These are phyloP conservation scores for Lactifluus echinatus DNA, from an alignment of 768 basidiomycete species.

Conservation along the genomic window DNA sequence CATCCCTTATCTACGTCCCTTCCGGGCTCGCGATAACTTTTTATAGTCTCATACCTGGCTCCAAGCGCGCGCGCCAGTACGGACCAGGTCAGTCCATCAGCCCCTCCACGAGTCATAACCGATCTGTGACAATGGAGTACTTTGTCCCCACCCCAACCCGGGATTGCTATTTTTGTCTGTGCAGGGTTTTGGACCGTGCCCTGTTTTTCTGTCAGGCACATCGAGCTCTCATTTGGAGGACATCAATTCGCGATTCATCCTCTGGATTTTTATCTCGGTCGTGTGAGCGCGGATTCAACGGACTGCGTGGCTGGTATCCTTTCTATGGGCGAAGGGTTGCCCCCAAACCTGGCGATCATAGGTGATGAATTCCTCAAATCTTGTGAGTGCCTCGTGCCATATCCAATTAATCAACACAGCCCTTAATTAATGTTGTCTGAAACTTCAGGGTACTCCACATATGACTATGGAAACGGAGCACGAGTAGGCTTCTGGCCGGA, in stretches of 20 bases:
- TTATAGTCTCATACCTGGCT: conserved; percentile 46
- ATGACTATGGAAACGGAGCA: conserved; percentile 46
- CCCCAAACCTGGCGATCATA: conserved; percentile 48
- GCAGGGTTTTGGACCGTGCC: conserved; percentile 50
- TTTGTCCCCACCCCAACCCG: not conserved
- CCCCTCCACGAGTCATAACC: not conserved
- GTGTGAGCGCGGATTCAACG: conserved; percentile 29
- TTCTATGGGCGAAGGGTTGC: conserved; percentile 37
- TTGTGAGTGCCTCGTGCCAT: conserved; percentile 34
- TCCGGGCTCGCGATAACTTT: conserved; percentile 34
- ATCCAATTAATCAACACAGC: not conserved
- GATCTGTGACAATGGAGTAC: too few species aligned
- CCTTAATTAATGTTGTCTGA: not conserved
- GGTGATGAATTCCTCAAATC: conserved; percentile 62
- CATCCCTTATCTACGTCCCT: conserved; percentile 55
- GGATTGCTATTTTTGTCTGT: not conserved
- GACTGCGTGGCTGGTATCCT: conserved; percentile 52
- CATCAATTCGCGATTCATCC: conserved; percentile 34
- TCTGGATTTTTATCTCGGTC: conserved; percentile 50
- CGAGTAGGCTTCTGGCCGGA: conserved; percentile 53
- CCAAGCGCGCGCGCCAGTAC: conserved; percentile 34
- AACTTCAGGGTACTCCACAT: conserved; percentile 50
- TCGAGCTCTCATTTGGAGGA: conserved; percentile 40
- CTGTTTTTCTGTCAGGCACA: conserved; percentile 31
- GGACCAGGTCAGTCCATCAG: conserved; percentile 34